Evolutionary conservation across 1,284 basidiomycete genomes (phyloP).

Genomic region (Sphaerobolus stellatus): DNA sequence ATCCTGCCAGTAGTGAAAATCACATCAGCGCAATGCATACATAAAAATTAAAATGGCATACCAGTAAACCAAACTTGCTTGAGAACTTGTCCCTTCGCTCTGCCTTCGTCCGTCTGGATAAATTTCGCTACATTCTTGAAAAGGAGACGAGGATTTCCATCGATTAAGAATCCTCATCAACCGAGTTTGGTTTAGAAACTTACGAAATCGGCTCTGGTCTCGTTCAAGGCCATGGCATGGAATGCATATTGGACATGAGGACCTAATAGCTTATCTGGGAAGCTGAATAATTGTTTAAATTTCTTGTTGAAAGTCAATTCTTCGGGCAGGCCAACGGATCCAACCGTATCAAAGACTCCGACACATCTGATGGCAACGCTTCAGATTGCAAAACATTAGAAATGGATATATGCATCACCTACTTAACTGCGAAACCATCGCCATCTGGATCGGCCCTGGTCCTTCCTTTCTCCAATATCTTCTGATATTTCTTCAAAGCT

Average conservation of each 20-base stretch:
- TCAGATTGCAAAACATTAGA: constrained; percentile 3
- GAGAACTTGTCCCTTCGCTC: constrained; percentile 54
- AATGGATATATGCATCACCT: constrained; percentile 18
- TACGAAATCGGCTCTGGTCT: constrained; percentile 65
- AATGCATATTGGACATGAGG: constrained; percentile 63
- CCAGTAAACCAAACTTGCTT: constrained; percentile 73
- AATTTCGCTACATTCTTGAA: constrained; percentile 60
- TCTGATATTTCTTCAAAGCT: constrained; percentile 53
- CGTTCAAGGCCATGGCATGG: constrained; percentile 67
- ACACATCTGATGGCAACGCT: constrained; percentile 47
- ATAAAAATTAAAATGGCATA: constrained; percentile 23
- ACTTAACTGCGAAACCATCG: constrained; percentile 62
- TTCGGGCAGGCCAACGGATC: constrained; percentile 64
- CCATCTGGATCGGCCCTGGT: constrained; percentile 45
- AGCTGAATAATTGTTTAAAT: constrained; percentile 56
- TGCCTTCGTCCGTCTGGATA: constrained; percentile 53
- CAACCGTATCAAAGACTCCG: constrained; percentile 76
- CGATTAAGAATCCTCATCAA: neutral
- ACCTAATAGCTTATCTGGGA: constrained; percentile 56
- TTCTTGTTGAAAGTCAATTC: constrained; percentile 50
- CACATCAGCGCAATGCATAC: constrained; percentile 10
- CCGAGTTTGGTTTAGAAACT: constrained; percentile 22
- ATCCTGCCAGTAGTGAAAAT: neutral
- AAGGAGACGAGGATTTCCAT: neutral
- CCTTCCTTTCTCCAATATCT: constrained; percentile 49